These are phyloP conservation scores for Hypericum androsaemum DNA, from an alignment of 345 rosid species.

Conservation along the genomic window DNA sequence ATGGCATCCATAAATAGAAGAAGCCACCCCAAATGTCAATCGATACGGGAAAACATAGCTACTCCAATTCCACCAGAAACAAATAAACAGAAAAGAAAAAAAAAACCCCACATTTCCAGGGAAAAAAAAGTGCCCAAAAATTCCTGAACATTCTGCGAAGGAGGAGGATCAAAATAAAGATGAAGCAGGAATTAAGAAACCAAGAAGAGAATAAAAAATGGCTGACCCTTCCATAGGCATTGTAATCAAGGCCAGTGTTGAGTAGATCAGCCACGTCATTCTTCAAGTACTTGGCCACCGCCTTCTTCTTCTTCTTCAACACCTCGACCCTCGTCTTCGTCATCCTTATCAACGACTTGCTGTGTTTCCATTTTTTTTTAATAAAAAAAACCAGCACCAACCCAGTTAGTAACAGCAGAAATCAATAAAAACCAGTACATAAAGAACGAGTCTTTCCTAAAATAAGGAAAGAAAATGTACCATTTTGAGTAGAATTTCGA, in stretches of 20 bases:
- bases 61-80: no score
- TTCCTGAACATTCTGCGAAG: no score
- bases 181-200: no score
- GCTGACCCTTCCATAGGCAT: constrained; percentile 75
- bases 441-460: background rate
- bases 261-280: constrained; percentile 86
- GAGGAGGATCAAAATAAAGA: no score
- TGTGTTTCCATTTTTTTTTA: constrained; percentile 7
- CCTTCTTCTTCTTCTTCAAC: constrained; percentile 59
- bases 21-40: no score
- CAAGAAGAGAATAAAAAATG: background rate
- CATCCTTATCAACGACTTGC: constrained; percentile 52
- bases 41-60: no score
- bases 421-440: background rate
- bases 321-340: constrained; percentile 53
- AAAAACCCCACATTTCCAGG: no score
- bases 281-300: constrained; percentile 51
- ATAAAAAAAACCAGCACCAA: background rate
- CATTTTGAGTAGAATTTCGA: constrained; percentile 22
- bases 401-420: background rate
- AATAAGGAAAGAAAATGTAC: constrained; percentile 1
- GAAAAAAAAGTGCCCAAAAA: no score
- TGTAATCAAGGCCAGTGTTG: constrained; percentile 40
- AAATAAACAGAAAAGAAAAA: no score
- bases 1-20: no score